Conservation (phyloP, 1,284 basidiomycete genomes). For the Tetrapyrgos nigripes region DNA sequence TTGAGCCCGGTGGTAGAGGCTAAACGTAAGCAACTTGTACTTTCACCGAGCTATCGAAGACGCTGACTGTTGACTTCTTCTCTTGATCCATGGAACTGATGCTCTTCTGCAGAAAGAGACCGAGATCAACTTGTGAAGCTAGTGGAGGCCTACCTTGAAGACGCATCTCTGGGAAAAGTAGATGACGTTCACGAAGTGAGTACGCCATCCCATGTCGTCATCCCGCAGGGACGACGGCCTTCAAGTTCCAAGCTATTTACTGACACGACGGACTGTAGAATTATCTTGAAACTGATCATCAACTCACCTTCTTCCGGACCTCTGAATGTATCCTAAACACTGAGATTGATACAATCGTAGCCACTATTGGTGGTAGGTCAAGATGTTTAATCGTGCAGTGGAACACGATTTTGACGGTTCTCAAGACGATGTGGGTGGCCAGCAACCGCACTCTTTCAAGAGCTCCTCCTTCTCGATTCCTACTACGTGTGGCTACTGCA, state of each 20-base stretch:
- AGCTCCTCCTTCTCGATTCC: slow-evolving; percentile 85
- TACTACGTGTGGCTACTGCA: slow-evolving; percentile 81
- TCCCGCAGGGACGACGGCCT: background rate
- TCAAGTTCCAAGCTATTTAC: no score
- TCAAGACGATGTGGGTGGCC: slow-evolving; percentile 73
- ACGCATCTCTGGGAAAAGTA: slow-evolving; percentile 61
- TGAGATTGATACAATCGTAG: slow-evolving; percentile 66
- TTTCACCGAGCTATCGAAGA: slow-evolving; percentile 15
- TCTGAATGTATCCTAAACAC: slow-evolving; percentile 60
- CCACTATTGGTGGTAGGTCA: slow-evolving; percentile 71
- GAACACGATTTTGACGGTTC: slow-evolving; percentile 9
- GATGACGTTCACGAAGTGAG: slow-evolving; percentile 73
- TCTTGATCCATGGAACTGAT: background rate
- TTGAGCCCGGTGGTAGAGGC: slow-evolving; percentile 57
- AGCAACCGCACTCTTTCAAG: slow-evolving; percentile 81
- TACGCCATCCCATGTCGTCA: slow-evolving; percentile 13
- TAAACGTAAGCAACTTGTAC: slow-evolving; percentile 57
- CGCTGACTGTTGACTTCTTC: slow-evolving; percentile 4
- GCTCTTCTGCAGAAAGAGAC: slow-evolving; percentile 57
- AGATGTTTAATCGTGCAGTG: slow-evolving; percentile 3
- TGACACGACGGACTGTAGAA: no score
- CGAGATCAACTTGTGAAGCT: slow-evolving; percentile 57
- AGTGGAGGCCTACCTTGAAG: slow-evolving; percentile 56
- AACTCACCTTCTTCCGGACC: slow-evolving; percentile 59
- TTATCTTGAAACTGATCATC: slow-evolving; percentile 69